phyloP scores from a whole-genome alignment of 305 asterid species.

The Fraxinus sp. region DNA sequence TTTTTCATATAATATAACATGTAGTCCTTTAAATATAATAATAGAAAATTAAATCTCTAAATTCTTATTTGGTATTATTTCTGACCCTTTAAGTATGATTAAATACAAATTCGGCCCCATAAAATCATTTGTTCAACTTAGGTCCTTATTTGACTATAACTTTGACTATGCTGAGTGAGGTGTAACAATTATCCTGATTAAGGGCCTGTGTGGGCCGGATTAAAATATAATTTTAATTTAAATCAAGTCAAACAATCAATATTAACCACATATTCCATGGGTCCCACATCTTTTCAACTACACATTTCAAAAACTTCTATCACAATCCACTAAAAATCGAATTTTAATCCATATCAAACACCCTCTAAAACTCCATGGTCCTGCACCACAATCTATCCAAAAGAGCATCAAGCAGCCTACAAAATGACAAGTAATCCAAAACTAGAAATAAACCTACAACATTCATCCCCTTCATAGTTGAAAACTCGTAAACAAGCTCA shows the following conservation, averaged over 20 bases:
- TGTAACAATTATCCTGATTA: slow-evolving; percentile 22
- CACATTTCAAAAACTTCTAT: too few species aligned
- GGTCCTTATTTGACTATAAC: not conserved
- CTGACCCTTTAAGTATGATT: not conserved
- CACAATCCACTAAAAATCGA: too few species aligned
- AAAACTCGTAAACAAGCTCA: slow-evolving; percentile 77
- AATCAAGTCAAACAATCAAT: too few species aligned
- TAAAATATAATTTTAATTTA: too few species aligned
- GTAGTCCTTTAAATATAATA: not conserved
- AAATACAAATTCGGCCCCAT: not conserved
- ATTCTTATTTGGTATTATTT: too few species aligned
- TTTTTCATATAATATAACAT: not conserved
- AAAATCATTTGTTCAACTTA: not conserved
- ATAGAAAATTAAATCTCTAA: not conserved
- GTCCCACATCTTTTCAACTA: too few species aligned
- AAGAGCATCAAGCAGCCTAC: slow-evolving; percentile 69
- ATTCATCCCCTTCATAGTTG: slow-evolving; percentile 80
- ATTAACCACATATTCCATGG: too few species aligned
- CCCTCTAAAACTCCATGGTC: slow-evolving; percentile 49
- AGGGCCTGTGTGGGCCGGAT: too few species aligned
- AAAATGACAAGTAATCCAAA: slow-evolving; percentile 57
- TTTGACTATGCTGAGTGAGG: not conserved
- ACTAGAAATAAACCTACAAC: slow-evolving; percentile 59
- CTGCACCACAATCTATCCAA: slow-evolving; percentile 66
- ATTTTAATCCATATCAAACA: too few species aligned